Conservation (phyloP, 768 basidiomycete species). For the Daedaleopsis sinensis region DNA sequence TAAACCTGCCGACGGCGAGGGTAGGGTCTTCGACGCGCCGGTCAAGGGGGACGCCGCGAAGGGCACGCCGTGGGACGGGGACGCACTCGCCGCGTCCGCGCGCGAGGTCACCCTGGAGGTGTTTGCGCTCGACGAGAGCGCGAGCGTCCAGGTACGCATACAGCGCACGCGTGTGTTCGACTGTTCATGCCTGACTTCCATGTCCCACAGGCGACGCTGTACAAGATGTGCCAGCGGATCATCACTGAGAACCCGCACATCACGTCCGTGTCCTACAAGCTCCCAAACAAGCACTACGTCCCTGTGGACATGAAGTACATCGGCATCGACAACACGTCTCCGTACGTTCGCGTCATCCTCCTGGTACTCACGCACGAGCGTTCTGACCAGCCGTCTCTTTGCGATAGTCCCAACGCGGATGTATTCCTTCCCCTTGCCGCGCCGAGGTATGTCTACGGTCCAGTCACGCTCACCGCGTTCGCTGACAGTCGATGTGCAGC, state of each 20-base stretch:
- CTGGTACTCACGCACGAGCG: background rate
- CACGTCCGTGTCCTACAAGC: slow-evolving; percentile 62
- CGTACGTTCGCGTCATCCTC: slow-evolving; percentile 40
- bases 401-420: slow-evolving; percentile 68
- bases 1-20: slow-evolving; percentile 52
- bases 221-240: slow-evolving; percentile 82
- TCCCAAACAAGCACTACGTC: slow-evolving; percentile 96
- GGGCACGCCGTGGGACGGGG: slow-evolving; percentile 63
- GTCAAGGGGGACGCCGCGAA: slow-evolving; percentile 26
- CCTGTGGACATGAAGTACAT: slow-evolving; percentile 82
- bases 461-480: background rate
- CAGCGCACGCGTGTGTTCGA: background rate
- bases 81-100: slow-evolving; percentile 53
- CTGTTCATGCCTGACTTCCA: background rate
- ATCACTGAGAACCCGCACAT: slow-evolving; percentile 66
- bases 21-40: slow-evolving; percentile 50
- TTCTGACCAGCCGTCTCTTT: slow-evolving; percentile 3
- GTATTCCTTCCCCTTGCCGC: slow-evolving; percentile 86
- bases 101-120: slow-evolving; percentile 71
- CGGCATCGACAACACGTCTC: slow-evolving; percentile 68
- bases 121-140: slow-evolving; percentile 88
- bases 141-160: slow-evolving; percentile 77
- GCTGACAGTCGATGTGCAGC: slow-evolving; percentile 32
- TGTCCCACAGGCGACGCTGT: slow-evolving; percentile 78
- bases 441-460: slow-evolving; percentile 63